Evolutionary conservation across 140 eudicot species (phyloP).

Genomic region (Anethum foeniculum): DNA sequence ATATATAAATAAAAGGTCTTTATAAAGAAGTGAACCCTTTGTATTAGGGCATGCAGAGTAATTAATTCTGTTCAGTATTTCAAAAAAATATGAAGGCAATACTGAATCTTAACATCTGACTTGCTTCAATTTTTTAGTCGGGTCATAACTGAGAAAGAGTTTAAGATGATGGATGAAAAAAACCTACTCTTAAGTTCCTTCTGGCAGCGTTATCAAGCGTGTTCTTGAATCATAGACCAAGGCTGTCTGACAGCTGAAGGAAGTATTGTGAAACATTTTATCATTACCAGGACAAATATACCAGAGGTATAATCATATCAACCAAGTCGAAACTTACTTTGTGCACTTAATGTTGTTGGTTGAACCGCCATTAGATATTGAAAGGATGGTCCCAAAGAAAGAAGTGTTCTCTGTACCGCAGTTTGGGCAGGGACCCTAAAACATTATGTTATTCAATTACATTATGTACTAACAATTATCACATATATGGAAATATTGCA

Average conservation of each 20-base stretch:
- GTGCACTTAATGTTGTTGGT: conserved; percentile 68
- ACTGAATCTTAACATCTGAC: not conserved
- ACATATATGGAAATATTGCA: not conserved
- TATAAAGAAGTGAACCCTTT: not conserved
- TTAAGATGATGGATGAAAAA: not conserved
- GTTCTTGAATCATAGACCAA: conserved; percentile 65
- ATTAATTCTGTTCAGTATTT: not conserved
- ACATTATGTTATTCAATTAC: not conserved
- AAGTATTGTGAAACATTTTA: not conserved
- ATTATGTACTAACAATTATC: not conserved
- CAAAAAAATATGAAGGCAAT: not conserved
- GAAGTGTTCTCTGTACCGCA: conserved; percentile 94
- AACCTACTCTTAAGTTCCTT: conserved; percentile 63
- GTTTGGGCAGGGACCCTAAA: conserved; percentile 92
- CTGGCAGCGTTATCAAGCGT: conserved; percentile 86
- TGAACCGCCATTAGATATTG: conserved; percentile 71
- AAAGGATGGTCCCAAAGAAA: conserved; percentile 84
- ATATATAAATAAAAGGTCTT: not conserved
- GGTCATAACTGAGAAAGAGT: not conserved
- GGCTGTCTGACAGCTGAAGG: conserved; percentile 60
- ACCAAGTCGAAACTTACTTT: conserved; percentile 38
- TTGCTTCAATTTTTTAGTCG: not conserved
- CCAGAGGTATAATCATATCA: not conserved
- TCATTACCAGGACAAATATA: not conserved
- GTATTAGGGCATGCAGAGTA: not conserved